A percentile compares a stretch with the other conserved stretches of the same genome.
Evolutionary conservation across 2,329 filamentous ascomycete species (phyloP).

Genomic region (Exophiala sp.): DNA sequence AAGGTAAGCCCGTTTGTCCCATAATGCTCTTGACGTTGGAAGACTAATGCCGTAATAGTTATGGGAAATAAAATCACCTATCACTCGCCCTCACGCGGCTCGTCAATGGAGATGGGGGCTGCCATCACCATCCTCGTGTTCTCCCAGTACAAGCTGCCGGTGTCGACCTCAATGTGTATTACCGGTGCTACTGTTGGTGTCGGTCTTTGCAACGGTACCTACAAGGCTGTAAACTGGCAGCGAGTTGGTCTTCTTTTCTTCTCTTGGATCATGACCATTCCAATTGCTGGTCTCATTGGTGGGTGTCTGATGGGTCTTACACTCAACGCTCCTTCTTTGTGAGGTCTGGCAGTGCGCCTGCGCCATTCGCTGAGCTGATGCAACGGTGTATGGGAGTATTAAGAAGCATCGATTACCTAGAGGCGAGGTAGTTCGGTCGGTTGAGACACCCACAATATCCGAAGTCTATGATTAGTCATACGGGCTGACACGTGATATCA

Average conservation of each 20-base stretch:
- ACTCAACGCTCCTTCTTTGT: slow-evolving; percentile 57
- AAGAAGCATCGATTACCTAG: too few species aligned
- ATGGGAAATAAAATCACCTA: slow-evolving; percentile 76
- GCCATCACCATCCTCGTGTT: slow-evolving; percentile 70
- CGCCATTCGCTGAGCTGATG: too few species aligned
- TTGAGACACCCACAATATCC: too few species aligned
- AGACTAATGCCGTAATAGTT: too few species aligned
- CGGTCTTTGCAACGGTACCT: slow-evolving; percentile 60
- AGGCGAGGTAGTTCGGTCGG: too few species aligned
- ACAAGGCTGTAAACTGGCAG: slow-evolving; percentile 69
- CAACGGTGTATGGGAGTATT: too few species aligned
- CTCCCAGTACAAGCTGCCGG: slow-evolving; percentile 65
- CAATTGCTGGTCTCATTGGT: slow-evolving; percentile 53
- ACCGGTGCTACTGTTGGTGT: slow-evolving; percentile 55
- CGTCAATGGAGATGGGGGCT: slow-evolving; percentile 72
- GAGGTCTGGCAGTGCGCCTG: too few species aligned
- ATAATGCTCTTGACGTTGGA: too few species aligned
- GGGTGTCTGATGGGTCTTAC: slow-evolving; percentile 49
- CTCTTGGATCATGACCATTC: slow-evolving; percentile 62
- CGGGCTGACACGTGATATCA: neutral
- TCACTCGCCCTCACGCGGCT: slow-evolving; percentile 54
- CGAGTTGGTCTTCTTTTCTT: slow-evolving; percentile 61
- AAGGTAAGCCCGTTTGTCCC: too few species aligned
- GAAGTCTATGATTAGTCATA: too few species aligned
- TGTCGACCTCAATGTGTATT: slow-evolving; percentile 75